Base-by-base conservation (phyloP, 805 yeast species). In the Wickerhamiella spandovensis region DNA sequence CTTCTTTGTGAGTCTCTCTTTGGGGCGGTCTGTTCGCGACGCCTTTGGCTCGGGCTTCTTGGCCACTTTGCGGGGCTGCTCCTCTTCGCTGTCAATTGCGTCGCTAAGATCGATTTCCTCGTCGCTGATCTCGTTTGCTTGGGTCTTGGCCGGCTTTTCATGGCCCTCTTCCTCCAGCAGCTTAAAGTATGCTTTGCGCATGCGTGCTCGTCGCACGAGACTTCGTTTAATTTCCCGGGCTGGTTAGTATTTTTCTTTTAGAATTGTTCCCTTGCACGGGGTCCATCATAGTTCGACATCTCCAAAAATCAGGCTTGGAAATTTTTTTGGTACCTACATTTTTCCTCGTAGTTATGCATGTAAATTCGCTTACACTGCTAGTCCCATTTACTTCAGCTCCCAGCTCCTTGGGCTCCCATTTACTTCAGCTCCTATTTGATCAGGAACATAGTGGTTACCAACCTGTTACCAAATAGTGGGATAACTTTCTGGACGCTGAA, bases 131-230 rank as follows among this genome's bases (percentile, higher is more conserved):
- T 50, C 44, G 25, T 50, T 44, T 17, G n/a, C n/a, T n/a, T 23
- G 25, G 22, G 57, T 53, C 51, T 66, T 70, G 41, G 71, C 76
- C 2, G 82, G 81, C 10, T 74, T 70, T 4, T 66, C 56, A 47
- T 74, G 74, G 1, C 89, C 94, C 57, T 84, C 88, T 48, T 77
- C 75, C 54, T 84, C 84, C 41, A 87, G 64, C 49, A 86, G 70
- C 64, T 88, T 87, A 71, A 85, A 80, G 61, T 89, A 89, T 47
- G 77, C 79, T 64, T 81, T 84, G 69, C 86, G 78, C 56, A 89
- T 74, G 59, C 92, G 75, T 13, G 95, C 85, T 54, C 87, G 76
- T 61, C 87, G 94, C 0, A 77, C 75, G 56, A 89, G 73, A 12
- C 92, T 82, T 60, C 74, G 76, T 59, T 82, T 81, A 59, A 89